Percentiles rank a stretch among this genome's conserved stretches.
Evolutionary conservation across 129 eudicot genomes (phyloP).

Genomic region (Smallanthus sonchifolius): DNA sequence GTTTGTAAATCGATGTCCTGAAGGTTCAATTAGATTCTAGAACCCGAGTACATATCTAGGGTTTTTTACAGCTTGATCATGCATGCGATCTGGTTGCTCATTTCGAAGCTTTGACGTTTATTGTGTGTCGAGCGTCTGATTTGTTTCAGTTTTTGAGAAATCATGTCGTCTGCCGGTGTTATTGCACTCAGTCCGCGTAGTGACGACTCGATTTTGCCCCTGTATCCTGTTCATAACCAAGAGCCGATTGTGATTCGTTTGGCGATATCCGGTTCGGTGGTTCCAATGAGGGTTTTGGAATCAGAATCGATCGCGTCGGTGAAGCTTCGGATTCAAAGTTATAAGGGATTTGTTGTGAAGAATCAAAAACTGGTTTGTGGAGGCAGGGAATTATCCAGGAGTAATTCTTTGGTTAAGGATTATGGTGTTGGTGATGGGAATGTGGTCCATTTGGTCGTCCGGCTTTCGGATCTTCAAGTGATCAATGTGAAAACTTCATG

Average conservation of each 20-base stretch:
- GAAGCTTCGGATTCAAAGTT: conserved; percentile 50
- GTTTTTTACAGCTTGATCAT: conserved; percentile 18
- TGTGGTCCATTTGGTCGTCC: conserved; percentile 55
- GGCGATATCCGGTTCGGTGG: conserved; percentile 51
- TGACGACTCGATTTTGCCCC: conserved; percentile 24
- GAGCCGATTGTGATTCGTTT: conserved; percentile 53
- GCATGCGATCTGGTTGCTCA: conserved; percentile 3
- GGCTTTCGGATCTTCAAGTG: conserved; percentile 55
- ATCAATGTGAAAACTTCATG: conserved; percentile 52
- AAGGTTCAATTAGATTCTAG: conserved; percentile 8
- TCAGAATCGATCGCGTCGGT: conserved; percentile 73
- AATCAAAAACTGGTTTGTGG: conserved; percentile 59
- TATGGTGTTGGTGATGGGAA: conserved; percentile 70
- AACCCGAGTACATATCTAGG: conserved; percentile 14
- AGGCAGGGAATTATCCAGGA: conserved; percentile 59
- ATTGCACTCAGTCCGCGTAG: conserved; percentile 42
- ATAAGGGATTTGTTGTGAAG: conserved; percentile 49
- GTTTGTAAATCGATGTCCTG: conserved; percentile 23
- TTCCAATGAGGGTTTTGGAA: conserved; percentile 55
- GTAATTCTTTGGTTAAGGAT: conserved; percentile 46
- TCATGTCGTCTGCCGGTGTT: conserved; percentile 61
- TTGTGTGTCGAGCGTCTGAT: conserved; percentile 10
- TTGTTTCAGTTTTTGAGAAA: conserved; percentile 5
- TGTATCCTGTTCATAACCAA: conserved; percentile 20
- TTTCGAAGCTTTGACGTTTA: conserved; percentile 2